phyloP scores from a whole-genome alignment of 768 basidiomycete genomes.

The Cyclocybe cylindracea region DNA sequence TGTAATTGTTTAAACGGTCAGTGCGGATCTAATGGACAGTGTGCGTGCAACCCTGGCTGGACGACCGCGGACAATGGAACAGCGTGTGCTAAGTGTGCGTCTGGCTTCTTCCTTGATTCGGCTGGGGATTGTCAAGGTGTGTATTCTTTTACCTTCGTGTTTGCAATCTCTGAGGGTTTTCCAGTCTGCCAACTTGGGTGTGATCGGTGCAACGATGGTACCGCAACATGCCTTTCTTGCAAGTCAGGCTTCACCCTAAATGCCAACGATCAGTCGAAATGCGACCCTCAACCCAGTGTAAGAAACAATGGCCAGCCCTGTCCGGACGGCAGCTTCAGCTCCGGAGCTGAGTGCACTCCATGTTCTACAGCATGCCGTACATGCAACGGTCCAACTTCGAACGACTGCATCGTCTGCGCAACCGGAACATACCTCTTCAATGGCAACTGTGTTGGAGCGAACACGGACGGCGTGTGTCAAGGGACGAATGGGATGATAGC shows the following conservation, averaged over 20 bases:
- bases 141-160: constrained; percentile 15
- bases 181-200: constrained; percentile 78
- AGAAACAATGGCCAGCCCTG: constrained; percentile 58
- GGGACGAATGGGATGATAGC: constrained; percentile 67
- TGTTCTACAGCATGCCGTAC: constrained; percentile 73
- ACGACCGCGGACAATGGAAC: constrained; percentile 70
- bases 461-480: constrained; percentile 71
- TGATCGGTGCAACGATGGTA: constrained; percentile 61
- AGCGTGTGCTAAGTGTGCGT: constrained; percentile 70
- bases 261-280: constrained; percentile 65
- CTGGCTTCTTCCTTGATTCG: constrained; percentile 73
- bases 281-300: constrained; percentile 51
- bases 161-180: constrained; percentile 7
- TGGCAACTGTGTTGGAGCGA: constrained; percentile 68
- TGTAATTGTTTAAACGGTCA: constrained; percentile 86
- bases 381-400: constrained; percentile 68
- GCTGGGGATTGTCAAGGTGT: constrained; percentile 74
- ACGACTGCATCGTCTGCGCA: constrained; percentile 71
- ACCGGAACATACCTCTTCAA: constrained; percentile 62
- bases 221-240: constrained; percentile 75
- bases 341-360: constrained; percentile 48
- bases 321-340: constrained; percentile 63
- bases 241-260: constrained; percentile 68
- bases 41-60: constrained; percentile 80
- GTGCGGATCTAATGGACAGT: constrained; percentile 69